Conservation (phyloP, 148 eudicot species). For the Dysphania ambrosioides region DNA sequence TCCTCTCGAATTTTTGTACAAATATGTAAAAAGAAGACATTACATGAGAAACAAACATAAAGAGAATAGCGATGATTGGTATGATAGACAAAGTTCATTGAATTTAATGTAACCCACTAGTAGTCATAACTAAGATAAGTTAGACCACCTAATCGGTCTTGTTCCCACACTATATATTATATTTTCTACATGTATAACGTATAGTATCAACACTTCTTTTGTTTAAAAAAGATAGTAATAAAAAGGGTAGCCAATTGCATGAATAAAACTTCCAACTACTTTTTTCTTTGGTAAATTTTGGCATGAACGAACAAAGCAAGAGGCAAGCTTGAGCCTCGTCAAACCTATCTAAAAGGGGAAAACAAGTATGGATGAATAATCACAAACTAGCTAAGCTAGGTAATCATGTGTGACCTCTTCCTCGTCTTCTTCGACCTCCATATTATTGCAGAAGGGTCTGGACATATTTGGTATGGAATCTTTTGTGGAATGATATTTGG, state of each 20-base stretch:
- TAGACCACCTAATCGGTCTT: too few relatives aligned
- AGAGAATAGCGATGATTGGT: not conserved
- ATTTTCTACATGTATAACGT: not conserved
- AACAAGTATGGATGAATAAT: not conserved
- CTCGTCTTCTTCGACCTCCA: constrained; percentile 75
- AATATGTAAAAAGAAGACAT: too few relatives aligned
- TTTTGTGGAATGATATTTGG: constrained; percentile 50
- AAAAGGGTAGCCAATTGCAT: not conserved
- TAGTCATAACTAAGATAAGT: too few relatives aligned
- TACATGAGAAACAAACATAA: too few relatives aligned
- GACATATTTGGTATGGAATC: constrained; percentile 68
- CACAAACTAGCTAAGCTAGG: not conserved
- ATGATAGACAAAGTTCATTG: not conserved
- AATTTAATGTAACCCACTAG: not conserved
- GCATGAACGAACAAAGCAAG: too few relatives aligned
- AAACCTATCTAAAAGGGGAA: not conserved
- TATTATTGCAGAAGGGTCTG: constrained; percentile 62
- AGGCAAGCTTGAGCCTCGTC: too few relatives aligned
- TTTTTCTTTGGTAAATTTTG: not conserved
- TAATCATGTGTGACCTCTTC: constrained; percentile 21
- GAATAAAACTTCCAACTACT: not conserved
- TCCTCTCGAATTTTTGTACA: too few relatives aligned
- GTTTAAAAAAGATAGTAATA: not conserved
- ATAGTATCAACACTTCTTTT: not conserved
- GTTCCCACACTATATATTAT: not conserved